Evolutionary conservation across 1,139 yeast genomes (phyloP), one percentile per base, ranked within the genome.

Genomic region (Chernovozyma sophiae-reginae): DNA sequence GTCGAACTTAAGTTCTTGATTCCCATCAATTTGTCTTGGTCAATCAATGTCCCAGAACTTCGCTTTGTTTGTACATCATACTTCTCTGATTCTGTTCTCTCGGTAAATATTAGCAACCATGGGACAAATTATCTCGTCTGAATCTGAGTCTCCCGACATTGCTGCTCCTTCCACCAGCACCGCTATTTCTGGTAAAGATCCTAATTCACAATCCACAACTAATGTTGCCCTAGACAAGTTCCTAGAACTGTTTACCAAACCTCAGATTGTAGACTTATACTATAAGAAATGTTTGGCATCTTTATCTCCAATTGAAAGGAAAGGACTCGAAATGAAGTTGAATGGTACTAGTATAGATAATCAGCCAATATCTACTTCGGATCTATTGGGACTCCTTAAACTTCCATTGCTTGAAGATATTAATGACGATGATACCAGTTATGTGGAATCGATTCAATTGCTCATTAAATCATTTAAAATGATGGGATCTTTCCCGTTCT

Each of bases 401-500:
- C 36, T 36, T 25, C 39, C 36, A 11, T n/a, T 8, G 3, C 20
- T 15, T 15, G 12, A 12, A 12, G 32, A 32, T 7, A 20, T 23
- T 25, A 25, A 32, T 2, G 3, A 4, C 4, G 12, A 3, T 13
- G 38, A 26, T 29, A 26, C 36, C 13, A 29, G 2, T 35, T 44
- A 49, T 29, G 26, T 30, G 11, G 15, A 33, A 14, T 45, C 45
- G 6, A 27, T 56, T 3, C 42, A 42, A 15, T 14, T 54, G 4
- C 34, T 65, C 3, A 55, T 56, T 36, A 48, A 55, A 4, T 48
- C 61, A 1, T 51, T 61, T 36, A 53, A 46, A 36, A 52, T 55
- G 1, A 28, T 65, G 17, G 70, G 71, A 0, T 36, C 43, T 3
- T 54, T 57, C 34, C 74, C 73, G 1, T 64, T 64, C 43, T 32